Evolutionary conservation across 2,329 filamentous ascomycete genomes (phyloP).

Genomic region (Graphiopsis chlorocephala): DNA sequence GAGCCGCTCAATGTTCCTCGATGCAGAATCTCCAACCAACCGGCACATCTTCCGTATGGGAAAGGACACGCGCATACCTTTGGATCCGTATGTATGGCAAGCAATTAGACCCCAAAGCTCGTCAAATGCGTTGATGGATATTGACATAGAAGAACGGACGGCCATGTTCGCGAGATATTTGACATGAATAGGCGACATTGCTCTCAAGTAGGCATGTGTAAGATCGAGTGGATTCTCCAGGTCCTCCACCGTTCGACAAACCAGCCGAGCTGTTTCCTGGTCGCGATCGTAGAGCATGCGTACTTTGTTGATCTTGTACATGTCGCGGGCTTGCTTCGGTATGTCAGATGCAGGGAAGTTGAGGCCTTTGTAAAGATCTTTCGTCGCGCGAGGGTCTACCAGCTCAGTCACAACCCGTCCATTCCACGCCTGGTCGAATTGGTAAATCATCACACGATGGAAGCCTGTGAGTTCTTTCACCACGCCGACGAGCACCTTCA

Average conservation of each 20-base stretch:
- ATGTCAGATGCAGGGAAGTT: slow-evolving; percentile 89
- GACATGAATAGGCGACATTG: slow-evolving; percentile 86
- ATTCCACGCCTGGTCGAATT: slow-evolving; percentile 80
- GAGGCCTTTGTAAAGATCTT: slow-evolving; percentile 81
- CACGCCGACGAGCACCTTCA: slow-evolving; percentile 80
- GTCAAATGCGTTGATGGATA: slow-evolving; percentile 82
- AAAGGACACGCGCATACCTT: slow-evolving; percentile 87
- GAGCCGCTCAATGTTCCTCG: slow-evolving; percentile 80
- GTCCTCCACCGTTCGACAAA: slow-evolving; percentile 73
- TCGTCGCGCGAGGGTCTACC: slow-evolving; percentile 74
- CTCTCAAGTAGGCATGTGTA: slow-evolving; percentile 78
- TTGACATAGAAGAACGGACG: slow-evolving; percentile 91
- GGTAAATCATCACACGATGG: slow-evolving; percentile 89
- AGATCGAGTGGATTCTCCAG: slow-evolving; percentile 75
- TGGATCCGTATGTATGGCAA: slow-evolving; percentile 74
- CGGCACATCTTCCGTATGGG: slow-evolving; percentile 91
- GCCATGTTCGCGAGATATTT: slow-evolving; percentile 89
- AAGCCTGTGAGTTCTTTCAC: slow-evolving; percentile 89
- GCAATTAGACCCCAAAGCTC: slow-evolving; percentile 87
- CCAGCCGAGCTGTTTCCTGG: slow-evolving; percentile 72
- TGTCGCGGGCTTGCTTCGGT: slow-evolving; percentile 77
- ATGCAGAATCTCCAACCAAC: slow-evolving; percentile 79
- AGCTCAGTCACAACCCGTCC: slow-evolving; percentile 85
- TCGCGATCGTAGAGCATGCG: slow-evolving; percentile 83
- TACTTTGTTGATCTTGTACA: slow-evolving; percentile 89